A percentile compares a stretch with the other conserved stretches of the same genome.
These are phyloP conservation scores for Coccomyxa subellipsoidea DNA, from an alignment of 163 green algal genomes.

Conservation along the genomic window DNA sequence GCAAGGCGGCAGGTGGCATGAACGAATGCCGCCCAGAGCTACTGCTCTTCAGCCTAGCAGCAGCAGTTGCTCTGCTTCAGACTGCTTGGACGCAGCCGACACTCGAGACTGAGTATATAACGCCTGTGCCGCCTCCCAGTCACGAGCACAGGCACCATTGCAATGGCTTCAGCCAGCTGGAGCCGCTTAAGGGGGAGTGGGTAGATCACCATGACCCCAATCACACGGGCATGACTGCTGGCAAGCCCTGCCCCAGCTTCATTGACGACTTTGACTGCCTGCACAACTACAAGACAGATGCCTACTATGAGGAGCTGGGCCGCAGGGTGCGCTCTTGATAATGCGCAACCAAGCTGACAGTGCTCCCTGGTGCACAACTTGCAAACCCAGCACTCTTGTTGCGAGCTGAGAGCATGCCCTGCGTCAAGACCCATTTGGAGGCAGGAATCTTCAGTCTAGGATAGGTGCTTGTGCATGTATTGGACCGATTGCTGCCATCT, in stretches of 20 bases:
- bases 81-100: neutral
- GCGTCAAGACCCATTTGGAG: too few species aligned
- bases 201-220: neutral
- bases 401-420: too few species aligned
- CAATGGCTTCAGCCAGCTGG: neutral
- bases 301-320: neutral
- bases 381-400: too few species aligned
- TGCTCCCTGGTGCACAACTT: too few species aligned
- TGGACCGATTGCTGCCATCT: too few species aligned
- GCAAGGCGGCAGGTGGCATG: neutral
- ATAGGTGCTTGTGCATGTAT: too few species aligned
- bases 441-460: too few species aligned
- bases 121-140: too few species aligned
- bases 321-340: neutral
- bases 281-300: neutral
- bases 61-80: neutral
- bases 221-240: neutral
- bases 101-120: neutral
- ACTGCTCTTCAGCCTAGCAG: neutral
- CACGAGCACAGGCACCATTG: neutral
- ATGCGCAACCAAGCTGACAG: neutral
- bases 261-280: conserved; percentile 12
- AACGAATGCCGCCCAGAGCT: neutral
- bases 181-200: neutral
- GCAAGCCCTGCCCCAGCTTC: neutral